phyloP scores from a whole-genome alignment of 164 flowering plant species.

The Berberis thunbergii region DNA sequence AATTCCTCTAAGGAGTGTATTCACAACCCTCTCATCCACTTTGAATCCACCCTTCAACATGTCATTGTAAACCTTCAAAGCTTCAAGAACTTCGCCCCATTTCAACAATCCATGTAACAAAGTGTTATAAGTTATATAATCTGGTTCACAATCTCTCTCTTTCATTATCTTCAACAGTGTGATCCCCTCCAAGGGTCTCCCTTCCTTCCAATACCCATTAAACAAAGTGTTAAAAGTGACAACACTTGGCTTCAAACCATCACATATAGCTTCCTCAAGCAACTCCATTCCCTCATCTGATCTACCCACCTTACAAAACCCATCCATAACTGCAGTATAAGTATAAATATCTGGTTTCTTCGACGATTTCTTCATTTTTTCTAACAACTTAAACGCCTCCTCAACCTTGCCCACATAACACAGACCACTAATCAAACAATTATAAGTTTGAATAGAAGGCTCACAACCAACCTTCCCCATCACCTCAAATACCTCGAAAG shows the following conservation, averaged over 20 bases:
- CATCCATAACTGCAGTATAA: constrained; percentile 76
- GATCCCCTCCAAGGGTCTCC: constrained; percentile 60
- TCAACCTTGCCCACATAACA: constrained; percentile 82
- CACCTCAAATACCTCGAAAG: constrained; percentile 46
- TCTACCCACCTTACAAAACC: constrained; percentile 83
- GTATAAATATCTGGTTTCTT: constrained; percentile 58
- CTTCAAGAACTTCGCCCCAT: constrained; percentile 46
- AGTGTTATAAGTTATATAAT: constrained; percentile 60
- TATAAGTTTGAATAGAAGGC: constrained; percentile 55
- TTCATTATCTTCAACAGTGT: constrained; percentile 51
- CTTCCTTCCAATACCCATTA: constrained; percentile 69
- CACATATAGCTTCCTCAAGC: constrained; percentile 48
- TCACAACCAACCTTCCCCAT: constrained; percentile 44
- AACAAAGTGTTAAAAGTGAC: constrained; percentile 71
- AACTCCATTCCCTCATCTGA: constrained; percentile 68
- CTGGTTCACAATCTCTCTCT: constrained; percentile 46
- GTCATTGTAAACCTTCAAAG: constrained; percentile 40
- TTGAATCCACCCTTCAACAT: constrained; percentile 42
- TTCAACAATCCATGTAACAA: constrained; percentile 64
- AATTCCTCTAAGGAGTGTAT: constrained; percentile 41
- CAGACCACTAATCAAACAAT: constrained; percentile 74
- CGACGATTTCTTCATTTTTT: constrained; percentile 35
- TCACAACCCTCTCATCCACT: constrained; percentile 51
- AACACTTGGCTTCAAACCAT: constrained; percentile 51
- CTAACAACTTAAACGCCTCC: constrained; percentile 52